Conservation (phyloP, 805 yeast genomes). For the Ogataea paraovalis region DNA sequence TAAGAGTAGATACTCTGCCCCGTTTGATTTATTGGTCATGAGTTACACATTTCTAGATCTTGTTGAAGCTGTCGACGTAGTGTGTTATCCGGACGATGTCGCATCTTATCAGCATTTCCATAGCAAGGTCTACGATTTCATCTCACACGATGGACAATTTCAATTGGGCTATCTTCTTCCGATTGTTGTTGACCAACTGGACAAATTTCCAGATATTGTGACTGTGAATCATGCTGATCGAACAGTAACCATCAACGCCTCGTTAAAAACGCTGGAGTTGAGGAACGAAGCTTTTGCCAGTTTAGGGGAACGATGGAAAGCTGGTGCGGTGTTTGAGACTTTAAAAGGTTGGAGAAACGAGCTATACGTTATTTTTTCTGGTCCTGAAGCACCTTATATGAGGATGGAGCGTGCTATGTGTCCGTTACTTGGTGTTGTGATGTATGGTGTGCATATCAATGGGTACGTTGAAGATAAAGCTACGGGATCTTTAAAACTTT, state of each 20-base stretch:
- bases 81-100: conserved; percentile 27
- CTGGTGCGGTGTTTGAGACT: conserved; percentile 33
- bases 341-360: conserved; percentile 84
- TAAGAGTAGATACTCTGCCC: too few species aligned
- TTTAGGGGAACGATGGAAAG: conserved; percentile 41
- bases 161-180: conserved; percentile 38
- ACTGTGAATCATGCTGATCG: conserved; percentile 24
- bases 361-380: conserved; percentile 65
- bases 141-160: conserved; percentile 34
- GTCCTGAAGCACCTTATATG: conserved; percentile 54
- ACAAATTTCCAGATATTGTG: conserved; percentile 17
- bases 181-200: conserved; percentile 30
- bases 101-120: conserved; percentile 8
- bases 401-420: conserved; percentile 77
- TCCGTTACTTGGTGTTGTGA: conserved; percentile 76
- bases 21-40: too few species aligned
- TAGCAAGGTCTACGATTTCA: conserved; percentile 28
- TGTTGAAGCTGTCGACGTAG: conserved; percentile 28
- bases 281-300: conserved; percentile 38
- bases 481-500: conserved; percentile 48
- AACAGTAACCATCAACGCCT: conserved; percentile 28
- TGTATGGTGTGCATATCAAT: conserved; percentile 85
- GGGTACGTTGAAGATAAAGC: conserved; percentile 51
- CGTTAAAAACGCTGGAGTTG: conserved; percentile 35
- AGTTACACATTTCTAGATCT: conserved; percentile 20